Conservation (phyloP, 2,329 filamentous ascomycete species). For the Nannizzia gypsea region DNA sequence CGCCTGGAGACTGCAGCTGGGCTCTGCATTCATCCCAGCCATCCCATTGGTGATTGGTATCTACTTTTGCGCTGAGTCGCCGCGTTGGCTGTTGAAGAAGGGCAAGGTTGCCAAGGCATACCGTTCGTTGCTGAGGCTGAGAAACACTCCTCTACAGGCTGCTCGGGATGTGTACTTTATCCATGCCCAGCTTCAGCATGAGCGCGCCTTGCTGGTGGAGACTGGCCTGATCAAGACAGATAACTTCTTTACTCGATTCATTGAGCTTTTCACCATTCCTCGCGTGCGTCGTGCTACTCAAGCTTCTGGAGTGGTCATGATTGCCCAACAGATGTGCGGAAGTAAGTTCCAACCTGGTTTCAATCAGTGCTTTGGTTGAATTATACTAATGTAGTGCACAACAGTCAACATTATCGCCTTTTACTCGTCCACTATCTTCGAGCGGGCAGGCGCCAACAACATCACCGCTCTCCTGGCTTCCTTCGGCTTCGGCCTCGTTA, state of each 20-base stretch:
- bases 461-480: conserved; percentile 47
- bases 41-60: conserved; percentile 46
- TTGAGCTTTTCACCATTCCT: conserved; percentile 23
- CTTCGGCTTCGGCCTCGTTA: conserved; percentile 51
- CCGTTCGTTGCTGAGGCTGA: conserved; percentile 44
- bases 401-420: conserved; percentile 58
- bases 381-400: not conserved
- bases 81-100: conserved; percentile 58
- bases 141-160: conserved; percentile 50
- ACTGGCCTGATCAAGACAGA: conserved; percentile 27
- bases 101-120: conserved; percentile 51
- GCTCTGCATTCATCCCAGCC: conserved; percentile 53
- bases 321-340: conserved; percentile 28
- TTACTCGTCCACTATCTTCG: conserved; percentile 45
- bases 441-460: conserved; percentile 34
- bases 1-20: conserved; percentile 53
- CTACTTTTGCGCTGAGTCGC: conserved; percentile 53
- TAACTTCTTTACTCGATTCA: conserved; percentile 39
- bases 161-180: conserved; percentile 50
- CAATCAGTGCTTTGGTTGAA: conserved; percentile 5
- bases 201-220: conserved; percentile 29
- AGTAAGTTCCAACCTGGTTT: conserved; percentile 16
- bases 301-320: conserved; percentile 23
- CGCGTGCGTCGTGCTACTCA: conserved; percentile 22
- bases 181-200: conserved; percentile 29